Evolutionary conservation across 192 early-diverging fungal species (phyloP), one percentile per base, ranked within the genome.

Genomic region (Backusella circina): DNA sequence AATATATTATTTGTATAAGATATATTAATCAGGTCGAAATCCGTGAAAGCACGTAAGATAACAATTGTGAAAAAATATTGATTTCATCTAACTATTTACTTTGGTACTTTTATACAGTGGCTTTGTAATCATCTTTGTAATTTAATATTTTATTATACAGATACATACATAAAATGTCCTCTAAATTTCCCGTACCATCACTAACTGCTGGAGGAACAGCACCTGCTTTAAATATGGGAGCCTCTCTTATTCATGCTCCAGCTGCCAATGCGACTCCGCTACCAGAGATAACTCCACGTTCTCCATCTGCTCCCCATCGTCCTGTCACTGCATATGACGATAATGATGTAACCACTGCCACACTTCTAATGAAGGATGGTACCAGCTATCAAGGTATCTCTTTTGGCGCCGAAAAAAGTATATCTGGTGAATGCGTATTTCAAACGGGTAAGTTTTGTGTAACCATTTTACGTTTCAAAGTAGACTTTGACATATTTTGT

Each of bases 401-500:
- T n/a, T 99, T 99, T 86, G 98, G 98, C 69, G 90, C 95, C 12
- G 95, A 97, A 84, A 86, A 86, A 67, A 92, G 91, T 39, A 90
- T 98, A 65, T 87, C 97, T 67, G 98, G 98, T 67, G 98, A 99
- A 86, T 96, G 95, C 75, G 98, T 99, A 71, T 99, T 99, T 85
- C 97, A 98, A 83, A 99, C 98, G 64, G 98, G 97, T 96, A 82
- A 69, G 31, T 75, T 30, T 44, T 21, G 23, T 39, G 10, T 33
- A 51, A 39, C 21, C 15, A 3, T 7, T 32, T 9, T 33, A 2
- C 6, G 26, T 6, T 66, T 30, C 33, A 39, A 68, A 35, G 8
- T 23, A 31, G 18, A 32, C 16, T 30, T 32, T 18, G 30, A 71
- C 50, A 47, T 69, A 7, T 30, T 31, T 71, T 39, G n/a, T 32